Percentiles rank a stretch among this genome's conserved stretches.
These are phyloP conservation scores for Bryum argenteum DNA, from an alignment of 225 moss, liverwort and hornwort species.

Conservation along the genomic window DNA sequence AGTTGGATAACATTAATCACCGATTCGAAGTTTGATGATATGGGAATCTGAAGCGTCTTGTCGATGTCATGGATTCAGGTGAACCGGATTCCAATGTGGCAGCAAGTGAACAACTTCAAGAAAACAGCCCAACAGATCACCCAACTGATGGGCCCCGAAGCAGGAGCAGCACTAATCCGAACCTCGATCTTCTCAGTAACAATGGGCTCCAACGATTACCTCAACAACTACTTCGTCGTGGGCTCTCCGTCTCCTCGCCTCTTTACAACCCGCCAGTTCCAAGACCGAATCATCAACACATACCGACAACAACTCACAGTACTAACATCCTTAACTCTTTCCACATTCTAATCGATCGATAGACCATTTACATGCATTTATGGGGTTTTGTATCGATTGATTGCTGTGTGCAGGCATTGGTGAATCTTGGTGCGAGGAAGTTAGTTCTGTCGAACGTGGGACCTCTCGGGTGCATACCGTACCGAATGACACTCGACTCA, in stretches of 20 bases:
- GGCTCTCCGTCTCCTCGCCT: slow-evolving; percentile 47
- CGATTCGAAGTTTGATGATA: no score
- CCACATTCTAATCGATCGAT: no score
- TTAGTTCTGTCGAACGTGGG: slow-evolving; percentile 57
- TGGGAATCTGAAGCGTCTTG: no score
- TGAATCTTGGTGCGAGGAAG: slow-evolving; percentile 60
- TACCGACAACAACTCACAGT: slow-evolving; percentile 57
- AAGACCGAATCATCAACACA: slow-evolving; percentile 45
- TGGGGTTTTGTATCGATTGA: background rate
- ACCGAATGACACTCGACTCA: slow-evolving; percentile 37
- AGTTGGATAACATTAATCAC: no score
- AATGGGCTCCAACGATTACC: slow-evolving; percentile 71
- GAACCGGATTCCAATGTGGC: slow-evolving; percentile 53
- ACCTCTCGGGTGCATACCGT: slow-evolving; percentile 68
- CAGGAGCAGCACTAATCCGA: slow-evolving; percentile 31
- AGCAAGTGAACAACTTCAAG: slow-evolving; percentile 49
- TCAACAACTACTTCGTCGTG: slow-evolving; percentile 64
- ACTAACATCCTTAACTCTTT: no score
- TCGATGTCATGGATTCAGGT: slow-evolving; percentile 48
- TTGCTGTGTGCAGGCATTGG: slow-evolving; percentile 22
- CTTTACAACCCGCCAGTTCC: slow-evolving; percentile 39
- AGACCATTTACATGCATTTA: no score
- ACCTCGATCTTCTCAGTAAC: slow-evolving; percentile 56
- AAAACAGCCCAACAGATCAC: slow-evolving; percentile 46
- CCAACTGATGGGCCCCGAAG: slow-evolving; percentile 42